A percentile compares a stretch with the other conserved stretches of the same genome.
These are phyloP conservation scores for Reticulomyxa filosa DNA, from an alignment of 78 protist species.

Conservation along the genomic window DNA sequence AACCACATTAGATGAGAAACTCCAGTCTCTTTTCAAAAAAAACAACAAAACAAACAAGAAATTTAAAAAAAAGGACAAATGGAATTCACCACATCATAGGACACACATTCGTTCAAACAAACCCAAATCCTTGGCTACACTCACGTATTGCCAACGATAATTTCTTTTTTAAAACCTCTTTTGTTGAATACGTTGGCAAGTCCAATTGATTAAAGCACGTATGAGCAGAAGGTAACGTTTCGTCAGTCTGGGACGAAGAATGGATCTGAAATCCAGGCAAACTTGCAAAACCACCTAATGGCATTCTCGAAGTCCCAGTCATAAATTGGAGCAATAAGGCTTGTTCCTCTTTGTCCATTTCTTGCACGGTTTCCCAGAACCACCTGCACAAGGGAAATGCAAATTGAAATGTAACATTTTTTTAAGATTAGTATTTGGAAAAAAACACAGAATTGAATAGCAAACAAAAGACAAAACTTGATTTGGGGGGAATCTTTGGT, in stretches of 20 bases:
- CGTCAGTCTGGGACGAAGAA: neutral
- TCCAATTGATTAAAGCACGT: slow-evolving; percentile 70
- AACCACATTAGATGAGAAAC: no score
- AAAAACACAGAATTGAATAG: no score
- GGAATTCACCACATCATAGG: no score
- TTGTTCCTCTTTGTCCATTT: slow-evolving; percentile 16
- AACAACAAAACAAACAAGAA: no score
- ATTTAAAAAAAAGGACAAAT: no score
- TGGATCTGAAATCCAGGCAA: slow-evolving; percentile 12
- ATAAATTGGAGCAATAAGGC: slow-evolving; percentile 18
- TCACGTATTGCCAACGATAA: slow-evolving; percentile 37
- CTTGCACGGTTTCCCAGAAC: slow-evolving; percentile 19
- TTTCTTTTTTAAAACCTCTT: slow-evolving; percentile 27
- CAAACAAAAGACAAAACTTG: no score
- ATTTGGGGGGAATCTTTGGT: no score
- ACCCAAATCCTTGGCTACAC: neutral
- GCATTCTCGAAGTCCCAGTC: slow-evolving; percentile 26
- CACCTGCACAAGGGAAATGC: neutral
- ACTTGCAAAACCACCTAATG: slow-evolving; percentile 8
- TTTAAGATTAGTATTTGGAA: no score
- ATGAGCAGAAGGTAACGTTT: slow-evolving; percentile 51
- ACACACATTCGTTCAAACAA: no score
- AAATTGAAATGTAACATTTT: no score
- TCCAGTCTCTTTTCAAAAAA: no score
- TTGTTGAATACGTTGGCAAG: slow-evolving; percentile 44